phyloP scores from a whole-genome alignment of 805 yeast species.

The Wickerhamiella kurtzmanii region DNA sequence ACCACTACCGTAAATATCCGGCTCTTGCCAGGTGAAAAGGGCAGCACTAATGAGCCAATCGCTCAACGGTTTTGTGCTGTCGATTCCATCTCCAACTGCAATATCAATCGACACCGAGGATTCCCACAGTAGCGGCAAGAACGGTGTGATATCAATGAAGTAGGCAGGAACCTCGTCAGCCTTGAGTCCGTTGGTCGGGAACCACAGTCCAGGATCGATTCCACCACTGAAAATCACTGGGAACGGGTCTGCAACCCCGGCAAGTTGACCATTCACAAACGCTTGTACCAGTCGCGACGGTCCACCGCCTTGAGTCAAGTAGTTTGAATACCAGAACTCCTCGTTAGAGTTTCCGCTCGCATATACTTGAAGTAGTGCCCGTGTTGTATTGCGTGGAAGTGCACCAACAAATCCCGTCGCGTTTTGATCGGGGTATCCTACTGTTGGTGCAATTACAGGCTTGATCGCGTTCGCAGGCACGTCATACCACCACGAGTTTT shows the following conservation, averaged over 20 bases:
- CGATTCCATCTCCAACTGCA: constrained; percentile 29
- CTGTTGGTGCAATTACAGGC: background rate
- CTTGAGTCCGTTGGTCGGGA: constrained; percentile 57
- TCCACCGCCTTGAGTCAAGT: constrained; percentile 1
- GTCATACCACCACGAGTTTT: constrained; percentile 5
- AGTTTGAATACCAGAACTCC: constrained; percentile 58
- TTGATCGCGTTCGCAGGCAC: constrained; percentile 6
- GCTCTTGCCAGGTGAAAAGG: constrained; percentile 21
- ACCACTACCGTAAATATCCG: constrained; percentile 20
- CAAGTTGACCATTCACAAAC: constrained; percentile 41
- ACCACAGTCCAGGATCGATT: constrained; percentile 65
- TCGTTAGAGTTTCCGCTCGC: constrained; percentile 65
- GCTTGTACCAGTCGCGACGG: constrained; percentile 45
- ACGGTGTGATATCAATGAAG: constrained; percentile 54
- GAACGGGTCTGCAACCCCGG: constrained; percentile 49
- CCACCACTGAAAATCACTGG: constrained; percentile 75
- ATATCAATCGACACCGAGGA: constrained; percentile 34
- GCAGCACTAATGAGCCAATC: constrained; percentile 25
- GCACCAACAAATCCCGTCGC: constrained; percentile 14
- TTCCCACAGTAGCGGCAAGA: constrained; percentile 53
- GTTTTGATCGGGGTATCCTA: background rate
- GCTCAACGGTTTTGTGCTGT: constrained; percentile 6
- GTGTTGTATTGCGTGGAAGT: constrained; percentile 42
- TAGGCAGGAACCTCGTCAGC: constrained; percentile 60
- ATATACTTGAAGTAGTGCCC: constrained; percentile 40